A percentile compares a stretch with the other conserved stretches of the same genome.
These are phyloP conservation scores for Lachnellula cervina DNA, from an alignment of 2,329 filamentous ascomycete genomes.

Conservation along the genomic window DNA sequence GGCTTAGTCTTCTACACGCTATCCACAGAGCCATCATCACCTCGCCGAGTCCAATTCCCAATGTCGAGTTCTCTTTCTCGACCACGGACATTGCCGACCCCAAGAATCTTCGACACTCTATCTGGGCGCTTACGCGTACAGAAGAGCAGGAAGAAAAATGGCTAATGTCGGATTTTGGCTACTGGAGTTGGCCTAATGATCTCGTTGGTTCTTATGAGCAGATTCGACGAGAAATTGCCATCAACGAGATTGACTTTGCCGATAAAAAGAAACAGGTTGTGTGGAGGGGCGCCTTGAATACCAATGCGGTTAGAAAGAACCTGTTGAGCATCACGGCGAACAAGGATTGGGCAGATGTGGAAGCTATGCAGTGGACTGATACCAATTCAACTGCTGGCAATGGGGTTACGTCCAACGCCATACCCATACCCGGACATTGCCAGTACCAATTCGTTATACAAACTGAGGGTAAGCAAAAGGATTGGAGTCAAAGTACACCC, in stretches of 20 bases:
- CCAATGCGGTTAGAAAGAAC: constrained; percentile 21
- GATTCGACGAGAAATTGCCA: constrained; percentile 17
- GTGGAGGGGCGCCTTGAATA: constrained; percentile 26
- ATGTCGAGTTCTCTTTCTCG: constrained; percentile 35
- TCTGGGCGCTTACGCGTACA: constrained; percentile 24
- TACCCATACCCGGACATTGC: constrained; percentile 49
- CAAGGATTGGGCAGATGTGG: constrained; percentile 35
- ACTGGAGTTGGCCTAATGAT: constrained; percentile 32
- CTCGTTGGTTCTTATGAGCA: constrained; percentile 34
- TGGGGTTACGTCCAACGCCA: constrained; percentile 33
- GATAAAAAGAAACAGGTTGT: constrained; percentile 22
- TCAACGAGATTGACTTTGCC: constrained; percentile 8
- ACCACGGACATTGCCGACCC: constrained; percentile 22
- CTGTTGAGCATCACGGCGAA: constrained; percentile 28
- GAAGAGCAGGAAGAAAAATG: constrained; percentile 22
- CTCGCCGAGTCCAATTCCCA: constrained; percentile 31
- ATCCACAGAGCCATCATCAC: constrained; percentile 34
- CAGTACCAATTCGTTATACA: constrained; percentile 50
- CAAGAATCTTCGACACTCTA: constrained; percentile 4
- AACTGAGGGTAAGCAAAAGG: constrained; percentile 39
- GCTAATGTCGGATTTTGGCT: constrained; percentile 35
- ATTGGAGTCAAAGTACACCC: background rate
- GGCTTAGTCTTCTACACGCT: constrained; percentile 31
- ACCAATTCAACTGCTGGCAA: background rate
- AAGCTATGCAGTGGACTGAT: constrained; percentile 10